Evolutionary conservation across 2,329 filamentous ascomycete species (phyloP).

Genomic region (Aspergillus fijiensis): DNA sequence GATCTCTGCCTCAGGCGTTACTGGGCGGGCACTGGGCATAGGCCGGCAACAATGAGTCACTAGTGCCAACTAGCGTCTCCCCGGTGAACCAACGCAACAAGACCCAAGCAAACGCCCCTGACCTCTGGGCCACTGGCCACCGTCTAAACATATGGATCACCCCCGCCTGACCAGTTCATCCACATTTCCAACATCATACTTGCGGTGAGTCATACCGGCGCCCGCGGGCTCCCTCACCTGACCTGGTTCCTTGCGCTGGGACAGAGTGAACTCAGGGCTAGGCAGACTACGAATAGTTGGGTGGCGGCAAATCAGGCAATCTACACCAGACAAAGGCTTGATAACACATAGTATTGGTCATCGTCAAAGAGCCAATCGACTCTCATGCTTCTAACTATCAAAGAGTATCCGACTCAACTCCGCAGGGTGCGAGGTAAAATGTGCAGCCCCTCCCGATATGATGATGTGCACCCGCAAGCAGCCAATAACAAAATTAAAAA

Average conservation of each 20-base stretch:
- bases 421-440: background rate
- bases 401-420: background rate
- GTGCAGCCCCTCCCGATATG: background rate
- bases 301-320: too few species aligned
- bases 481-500: slow-evolving; percentile 1
- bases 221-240: background rate
- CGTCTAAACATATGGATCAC: too few species aligned
- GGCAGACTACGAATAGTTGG: too few species aligned
- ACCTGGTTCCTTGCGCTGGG: background rate
- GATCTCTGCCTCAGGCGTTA: background rate
- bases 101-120: background rate
- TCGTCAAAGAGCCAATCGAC: background rate
- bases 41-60: background rate
- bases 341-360: background rate
- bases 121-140: background rate
- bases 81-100: background rate
- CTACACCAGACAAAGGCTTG: background rate
- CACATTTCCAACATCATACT: background rate
- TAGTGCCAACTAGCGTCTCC: background rate
- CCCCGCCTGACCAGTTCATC: background rate
- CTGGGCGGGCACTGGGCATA: background rate
- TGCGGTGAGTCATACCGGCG: slow-evolving; percentile 9
- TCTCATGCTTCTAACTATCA: background rate
- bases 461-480: background rate
- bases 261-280: background rate